A percentile compares a stretch with the other conserved stretches of the same genome.
Conservation (phyloP, 2,329 filamentous ascomycete genomes). For the Aspergillus sp. region DNA sequence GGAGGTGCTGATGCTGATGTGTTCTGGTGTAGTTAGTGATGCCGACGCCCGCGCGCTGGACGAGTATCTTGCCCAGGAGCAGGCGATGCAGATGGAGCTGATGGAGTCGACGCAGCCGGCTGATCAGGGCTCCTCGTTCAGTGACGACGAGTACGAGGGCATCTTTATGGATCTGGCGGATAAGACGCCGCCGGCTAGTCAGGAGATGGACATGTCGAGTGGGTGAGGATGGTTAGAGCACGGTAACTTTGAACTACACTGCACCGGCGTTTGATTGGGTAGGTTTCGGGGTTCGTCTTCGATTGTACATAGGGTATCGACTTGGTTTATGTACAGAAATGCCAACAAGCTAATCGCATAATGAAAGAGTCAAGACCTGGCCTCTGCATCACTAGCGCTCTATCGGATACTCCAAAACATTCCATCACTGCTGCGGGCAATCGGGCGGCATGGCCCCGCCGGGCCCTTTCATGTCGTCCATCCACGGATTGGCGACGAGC, state of each 20-base stretch:
- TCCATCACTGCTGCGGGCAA: conserved; percentile 59
- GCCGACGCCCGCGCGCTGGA: conserved; percentile 30
- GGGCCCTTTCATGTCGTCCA: conserved; percentile 78
- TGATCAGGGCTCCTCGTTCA: conserved; percentile 19
- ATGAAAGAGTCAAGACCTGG: not conserved
- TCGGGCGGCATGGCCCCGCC: conserved; percentile 56
- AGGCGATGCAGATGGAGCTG: conserved; percentile 33
- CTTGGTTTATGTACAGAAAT: conserved; percentile 22
- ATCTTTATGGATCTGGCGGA: conserved; percentile 65
- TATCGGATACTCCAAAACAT: not conserved
- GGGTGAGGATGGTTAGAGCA: not conserved
- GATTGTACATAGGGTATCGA: conserved; percentile 30
- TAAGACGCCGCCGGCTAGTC: conserved; percentile 9
- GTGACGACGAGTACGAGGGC: conserved; percentile 61
- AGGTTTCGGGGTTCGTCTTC: not conserved
- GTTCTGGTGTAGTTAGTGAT: conserved; percentile 17
- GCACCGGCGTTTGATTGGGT: too few relatives aligned
- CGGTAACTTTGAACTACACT: too few relatives aligned
- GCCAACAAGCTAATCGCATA: conserved; percentile 6
- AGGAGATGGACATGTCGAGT: conserved; percentile 39
- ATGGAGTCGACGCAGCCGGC: conserved; percentile 3
- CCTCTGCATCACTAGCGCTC: not conserved
- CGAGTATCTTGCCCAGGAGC: conserved; percentile 36
- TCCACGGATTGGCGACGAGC: conserved; percentile 59
- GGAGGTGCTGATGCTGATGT: not conserved